These are phyloP conservation scores for Fermentozyma sake DNA, from an alignment of 1,139 yeast species.

Conservation along the genomic window DNA sequence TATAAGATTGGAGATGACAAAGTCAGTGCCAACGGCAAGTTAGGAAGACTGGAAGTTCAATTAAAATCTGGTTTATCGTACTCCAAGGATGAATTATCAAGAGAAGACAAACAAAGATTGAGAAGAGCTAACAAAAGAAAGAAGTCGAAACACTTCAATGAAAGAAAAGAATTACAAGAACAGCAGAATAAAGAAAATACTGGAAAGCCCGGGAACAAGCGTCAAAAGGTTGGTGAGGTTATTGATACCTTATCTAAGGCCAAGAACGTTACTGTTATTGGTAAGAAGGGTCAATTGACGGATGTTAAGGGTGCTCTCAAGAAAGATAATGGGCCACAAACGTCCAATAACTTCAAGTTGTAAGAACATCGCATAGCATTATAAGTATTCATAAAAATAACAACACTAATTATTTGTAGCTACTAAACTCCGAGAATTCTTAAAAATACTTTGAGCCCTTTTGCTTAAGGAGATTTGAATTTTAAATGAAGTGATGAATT, in stretches of 20 bases:
- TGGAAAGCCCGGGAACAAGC: conserved; percentile 30
- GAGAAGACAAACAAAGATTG: conserved; percentile 83
- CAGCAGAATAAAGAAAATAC: conserved; percentile 20
- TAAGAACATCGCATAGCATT: conserved; percentile 6
- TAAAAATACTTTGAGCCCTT: too few relatives aligned
- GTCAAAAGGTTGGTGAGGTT: conserved; percentile 57
- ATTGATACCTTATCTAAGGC: conserved; percentile 71
- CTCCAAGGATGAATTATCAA: conserved; percentile 76
- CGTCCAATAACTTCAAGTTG: conserved; percentile 16
- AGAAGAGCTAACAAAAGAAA: conserved; percentile 85
- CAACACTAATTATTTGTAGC: too few relatives aligned
- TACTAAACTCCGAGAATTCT: too few relatives aligned
- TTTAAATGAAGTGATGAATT: too few relatives aligned
- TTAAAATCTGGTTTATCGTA: conserved; percentile 79
- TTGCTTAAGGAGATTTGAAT: too few relatives aligned
- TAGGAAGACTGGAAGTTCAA: conserved; percentile 52
- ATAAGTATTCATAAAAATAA: too few relatives aligned
- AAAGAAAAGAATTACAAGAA: conserved; percentile 25
- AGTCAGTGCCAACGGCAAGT: conserved; percentile 27
- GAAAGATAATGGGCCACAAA: conserved; percentile 22
- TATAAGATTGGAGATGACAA: conserved; percentile 52
- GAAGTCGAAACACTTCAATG: conserved; percentile 53
- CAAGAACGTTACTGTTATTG: conserved; percentile 76
- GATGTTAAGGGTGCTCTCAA: conserved; percentile 69
- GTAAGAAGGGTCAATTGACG: conserved; percentile 70